Base-by-base conservation (phyloP, 2,329 filamentous ascomycete species). In the Fusarium newnesense region DNA sequence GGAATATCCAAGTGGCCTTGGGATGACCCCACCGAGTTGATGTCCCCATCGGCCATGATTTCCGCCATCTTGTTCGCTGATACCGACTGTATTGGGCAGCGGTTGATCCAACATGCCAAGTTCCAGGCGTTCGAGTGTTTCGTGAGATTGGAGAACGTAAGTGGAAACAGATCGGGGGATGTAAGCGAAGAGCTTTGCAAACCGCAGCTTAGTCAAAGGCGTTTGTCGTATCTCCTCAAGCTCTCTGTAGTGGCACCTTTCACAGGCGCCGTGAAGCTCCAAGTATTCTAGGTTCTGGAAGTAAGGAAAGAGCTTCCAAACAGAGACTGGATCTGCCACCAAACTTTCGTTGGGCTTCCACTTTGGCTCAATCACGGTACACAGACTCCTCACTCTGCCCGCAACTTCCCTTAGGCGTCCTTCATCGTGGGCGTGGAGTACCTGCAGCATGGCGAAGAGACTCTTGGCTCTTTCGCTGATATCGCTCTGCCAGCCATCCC, bases 91-190 rank as follows among this genome's bases (percentile, higher is more conserved):
- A 0, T 15, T 30, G 1, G 52, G 39, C 5, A 64, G 44, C 2
- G 75, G 72, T 5, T 13, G 18, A n/a, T 70, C 63, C 2, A 76
- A 15, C 15, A 76, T 36, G 2, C 68, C 72, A 7, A 76, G 63
- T 12, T 76, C 74, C 2, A 76, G 6, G 1, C 63, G 50, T 7
- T 76, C 47, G 1, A 76, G 56, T 1, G 37, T 63, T 1, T 9
- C 1, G 4, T 34, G 43, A 4, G 70, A 70, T n/a, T 28, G 26
- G 1, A 72, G 63, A 15, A 74, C 12, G 43, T 67, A 76, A 6
- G 34, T 7, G 6, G 42, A 30, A 40, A 68, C 34, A 4, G 15
- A 2, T 13, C 34, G 58, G 0, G 74, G 72, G 10, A 76, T 53
- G 8, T 74, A 74, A 2, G 26, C 67, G 32, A 50, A 67, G 9